A percentile compares a stretch with the other conserved stretches of the same genome.
Conservation (phyloP, 2,329 filamentous ascomycete species). For the Didymella pomorum region DNA sequence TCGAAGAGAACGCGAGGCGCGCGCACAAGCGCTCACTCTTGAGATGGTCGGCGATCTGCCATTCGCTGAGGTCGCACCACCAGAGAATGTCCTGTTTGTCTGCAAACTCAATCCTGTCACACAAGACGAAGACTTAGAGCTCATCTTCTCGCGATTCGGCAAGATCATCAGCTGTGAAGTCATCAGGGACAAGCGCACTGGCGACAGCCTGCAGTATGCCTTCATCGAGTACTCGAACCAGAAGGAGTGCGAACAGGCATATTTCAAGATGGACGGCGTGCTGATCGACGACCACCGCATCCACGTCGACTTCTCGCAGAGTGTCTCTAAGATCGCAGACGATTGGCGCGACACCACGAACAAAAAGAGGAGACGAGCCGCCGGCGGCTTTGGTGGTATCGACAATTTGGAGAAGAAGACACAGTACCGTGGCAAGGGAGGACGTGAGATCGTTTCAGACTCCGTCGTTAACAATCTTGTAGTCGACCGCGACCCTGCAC, state of each 20-base stretch:
- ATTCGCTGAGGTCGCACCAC: slow-evolving; percentile 96
- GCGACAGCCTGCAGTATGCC: slow-evolving; percentile 94
- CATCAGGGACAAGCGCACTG: slow-evolving; percentile 90
- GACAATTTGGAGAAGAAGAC: slow-evolving; percentile 86
- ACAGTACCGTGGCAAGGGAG: slow-evolving; percentile 68
- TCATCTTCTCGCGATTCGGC: slow-evolving; percentile 97
- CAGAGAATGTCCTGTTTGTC: slow-evolving; percentile 96
- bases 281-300: slow-evolving; percentile 97
- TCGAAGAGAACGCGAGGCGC: slow-evolving; percentile 86
- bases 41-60: slow-evolving; percentile 98
- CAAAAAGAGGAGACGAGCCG: slow-evolving; percentile 72
- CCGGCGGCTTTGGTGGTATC: slow-evolving; percentile 87
- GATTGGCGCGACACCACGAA: slow-evolving; percentile 89
- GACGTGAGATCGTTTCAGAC: slow-evolving; percentile 42
- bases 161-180: slow-evolving; percentile 96
- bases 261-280: slow-evolving; percentile 98
- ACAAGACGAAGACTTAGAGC: slow-evolving; percentile 88
- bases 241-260: slow-evolving; percentile 90
- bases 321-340: slow-evolving; percentile 84
- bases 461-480: slow-evolving; percentile 46
- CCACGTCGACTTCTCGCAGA: slow-evolving; percentile 98
- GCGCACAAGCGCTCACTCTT: slow-evolving; percentile 90
- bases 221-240: slow-evolving; percentile 98
- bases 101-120: slow-evolving; percentile 99
- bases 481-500: slow-evolving; percentile 34